Conservation (phyloP, 371 early-diverging fungal species). For the Rhizopus microsporus region DNA sequence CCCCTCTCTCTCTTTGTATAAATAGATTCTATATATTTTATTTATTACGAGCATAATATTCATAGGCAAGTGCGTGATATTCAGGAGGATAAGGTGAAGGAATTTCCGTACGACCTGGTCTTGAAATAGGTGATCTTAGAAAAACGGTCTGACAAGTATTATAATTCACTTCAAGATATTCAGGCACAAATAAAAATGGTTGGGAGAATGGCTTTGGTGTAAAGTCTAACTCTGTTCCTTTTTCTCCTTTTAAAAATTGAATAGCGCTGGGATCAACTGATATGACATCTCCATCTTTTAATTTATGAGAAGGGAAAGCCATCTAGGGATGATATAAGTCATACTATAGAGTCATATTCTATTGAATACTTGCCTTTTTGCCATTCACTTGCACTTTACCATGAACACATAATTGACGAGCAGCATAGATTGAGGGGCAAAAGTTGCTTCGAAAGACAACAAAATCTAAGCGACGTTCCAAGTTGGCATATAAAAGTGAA, state of each 20-base stretch:
- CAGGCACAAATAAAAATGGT: conserved; percentile 95
- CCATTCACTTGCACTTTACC: conserved; percentile 94
- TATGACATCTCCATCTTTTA: conserved; percentile 90
- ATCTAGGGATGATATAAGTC: conserved; percentile 36
- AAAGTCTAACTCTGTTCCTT: conserved; percentile 65
- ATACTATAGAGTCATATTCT: too few species aligned
- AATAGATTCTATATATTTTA: conserved; percentile 17
- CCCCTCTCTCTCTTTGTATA: neutral
- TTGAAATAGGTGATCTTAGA: conserved; percentile 84
- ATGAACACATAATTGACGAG: conserved; percentile 79
- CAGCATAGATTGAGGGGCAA: conserved; percentile 82
- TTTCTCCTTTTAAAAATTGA: conserved; percentile 67
- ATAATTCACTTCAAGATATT: conserved; percentile 97
- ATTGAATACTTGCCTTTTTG: conserved; percentile 60
- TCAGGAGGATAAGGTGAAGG: conserved; percentile 93
- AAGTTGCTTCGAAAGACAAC: conserved; percentile 92
- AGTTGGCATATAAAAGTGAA: conserved; percentile 81
- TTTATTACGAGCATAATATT: conserved; percentile 79
- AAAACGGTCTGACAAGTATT: conserved; percentile 88
- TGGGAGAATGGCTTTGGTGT: conserved; percentile 79
- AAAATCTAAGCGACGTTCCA: conserved; percentile 92
- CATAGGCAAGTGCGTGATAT: conserved; percentile 87
- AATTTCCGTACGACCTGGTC: conserved; percentile 86
- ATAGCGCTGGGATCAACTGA: conserved; percentile 81
- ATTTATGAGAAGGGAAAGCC: conserved; percentile 73